Evolutionary conservation across 495 filamentous ascomycete species (phyloP).

Genomic region (Penicillium dipodomyicola): DNA sequence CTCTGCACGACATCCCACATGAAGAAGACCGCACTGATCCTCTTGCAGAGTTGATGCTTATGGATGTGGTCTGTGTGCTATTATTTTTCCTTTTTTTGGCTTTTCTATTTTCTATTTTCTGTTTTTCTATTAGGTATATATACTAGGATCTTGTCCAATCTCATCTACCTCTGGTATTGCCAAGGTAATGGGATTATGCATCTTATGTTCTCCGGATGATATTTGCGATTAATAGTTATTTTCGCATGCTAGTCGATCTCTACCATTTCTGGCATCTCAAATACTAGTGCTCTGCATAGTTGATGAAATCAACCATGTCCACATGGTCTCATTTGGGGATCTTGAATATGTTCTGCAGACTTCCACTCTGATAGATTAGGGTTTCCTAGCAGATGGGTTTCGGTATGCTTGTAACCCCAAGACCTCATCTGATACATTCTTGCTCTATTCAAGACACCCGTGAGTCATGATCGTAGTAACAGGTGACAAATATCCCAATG

Average conservation of each 20-base stretch:
- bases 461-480: constrained; percentile 42
- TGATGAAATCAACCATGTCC: constrained; percentile 18
- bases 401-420: constrained; percentile 27
- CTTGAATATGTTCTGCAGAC: constrained; percentile 11
- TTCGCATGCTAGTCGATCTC: constrained; percentile 16
- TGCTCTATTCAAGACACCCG: constrained; percentile 17
- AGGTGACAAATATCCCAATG: constrained; percentile 40
- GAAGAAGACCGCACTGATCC: constrained; percentile 20
- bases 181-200: constrained; percentile 7
- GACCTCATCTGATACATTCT: constrained; percentile 47
- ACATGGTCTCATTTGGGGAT: constrained; percentile 30
- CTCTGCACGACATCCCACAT: constrained; percentile 31
- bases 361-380: constrained; percentile 19
- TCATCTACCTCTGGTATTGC: neutral
- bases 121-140: neutral
- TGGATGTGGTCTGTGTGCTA: constrained; percentile 10
- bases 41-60: constrained; percentile 18
- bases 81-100: neutral
- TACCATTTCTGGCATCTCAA: constrained; percentile 15
- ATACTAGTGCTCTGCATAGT: constrained; percentile 17
- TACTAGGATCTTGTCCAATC: neutral
- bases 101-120: neutral
- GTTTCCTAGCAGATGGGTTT: constrained; percentile 13
- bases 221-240: constrained; percentile 9
- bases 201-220: constrained; percentile 19